Evolutionary conservation across 2,329 filamentous ascomycete species (phyloP).

Genomic region (Colletotrichum caudatum): DNA sequence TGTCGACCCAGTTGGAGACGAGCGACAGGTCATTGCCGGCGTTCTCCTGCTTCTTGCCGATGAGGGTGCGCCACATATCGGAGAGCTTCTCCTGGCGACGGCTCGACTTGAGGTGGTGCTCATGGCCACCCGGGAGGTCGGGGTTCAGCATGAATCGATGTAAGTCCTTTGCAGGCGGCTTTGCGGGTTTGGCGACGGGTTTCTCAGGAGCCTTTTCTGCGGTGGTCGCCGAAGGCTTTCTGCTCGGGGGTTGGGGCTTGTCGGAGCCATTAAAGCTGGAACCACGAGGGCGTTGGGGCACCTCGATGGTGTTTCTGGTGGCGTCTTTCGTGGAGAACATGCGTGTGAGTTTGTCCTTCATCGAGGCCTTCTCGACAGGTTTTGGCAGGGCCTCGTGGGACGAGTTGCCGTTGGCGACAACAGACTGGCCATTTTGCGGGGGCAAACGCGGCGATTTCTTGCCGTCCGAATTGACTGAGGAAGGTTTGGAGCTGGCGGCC

Average conservation of each 20-base stretch:
- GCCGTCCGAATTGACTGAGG: conserved; percentile 61
- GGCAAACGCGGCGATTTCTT: conserved; percentile 54
- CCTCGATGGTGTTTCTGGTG: conserved; percentile 52
- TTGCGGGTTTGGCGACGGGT: conserved; percentile 51
- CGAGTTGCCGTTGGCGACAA: conserved; percentile 42
- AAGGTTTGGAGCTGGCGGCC: conserved; percentile 60
- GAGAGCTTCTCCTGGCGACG: conserved; percentile 95
- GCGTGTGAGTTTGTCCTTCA: conserved; percentile 73
- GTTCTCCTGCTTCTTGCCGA: conserved; percentile 85
- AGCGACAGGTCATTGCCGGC: conserved; percentile 85
- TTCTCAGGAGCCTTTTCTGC: conserved; percentile 48
- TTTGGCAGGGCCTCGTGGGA: conserved; percentile 50
- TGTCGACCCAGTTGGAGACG: conserved; percentile 96
- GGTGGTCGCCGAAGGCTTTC: conserved; percentile 47
- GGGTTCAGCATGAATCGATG: conserved; percentile 65
- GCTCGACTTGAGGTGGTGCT: conserved; percentile 89
- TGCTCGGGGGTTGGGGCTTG: conserved; percentile 56
- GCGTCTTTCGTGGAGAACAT: conserved; percentile 73
- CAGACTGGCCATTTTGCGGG: conserved; percentile 54
- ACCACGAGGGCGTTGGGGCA: conserved; percentile 51
- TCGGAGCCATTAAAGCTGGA: conserved; percentile 50
- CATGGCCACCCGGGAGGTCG: conserved; percentile 76
- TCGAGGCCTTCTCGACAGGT: conserved; percentile 66
- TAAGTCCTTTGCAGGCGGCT: conserved; percentile 49
- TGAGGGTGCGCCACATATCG: conserved; percentile 88